Percentiles rank a stretch among this genome's conserved stretches.
Evolutionary conservation across 805 yeast genomes (phyloP).

Genomic region (Alloascoidea africana): DNA sequence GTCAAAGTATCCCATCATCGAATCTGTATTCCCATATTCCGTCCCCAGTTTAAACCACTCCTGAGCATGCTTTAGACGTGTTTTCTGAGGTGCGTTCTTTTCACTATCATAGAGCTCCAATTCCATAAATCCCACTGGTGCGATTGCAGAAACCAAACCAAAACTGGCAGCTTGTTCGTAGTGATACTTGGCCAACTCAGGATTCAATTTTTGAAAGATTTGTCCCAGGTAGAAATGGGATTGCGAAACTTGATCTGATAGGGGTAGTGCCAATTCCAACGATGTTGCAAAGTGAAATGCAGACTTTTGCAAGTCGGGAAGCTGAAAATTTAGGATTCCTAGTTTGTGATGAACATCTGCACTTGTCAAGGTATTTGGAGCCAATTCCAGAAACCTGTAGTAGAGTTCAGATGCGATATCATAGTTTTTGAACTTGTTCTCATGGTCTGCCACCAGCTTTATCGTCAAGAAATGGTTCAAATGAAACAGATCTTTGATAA

Average conservation of each 20-base stretch:
- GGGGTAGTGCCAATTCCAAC: neutral
- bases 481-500: neutral
- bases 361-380: neutral
- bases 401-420: neutral
- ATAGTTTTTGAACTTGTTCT: no score
- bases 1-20: neutral
- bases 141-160: neutral
- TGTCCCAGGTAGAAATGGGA: neutral
- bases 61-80: no score
- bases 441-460: conserved; percentile 1
- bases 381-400: neutral
- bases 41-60: neutral
- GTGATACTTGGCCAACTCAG: neutral
- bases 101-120: no score
- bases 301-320: neutral
- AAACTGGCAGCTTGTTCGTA: neutral
- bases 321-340: neutral
- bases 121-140: neutral
- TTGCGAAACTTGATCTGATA: neutral
- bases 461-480: neutral
- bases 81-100: neutral
- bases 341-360: neutral
- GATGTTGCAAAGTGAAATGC: neutral
- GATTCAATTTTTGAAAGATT: neutral
- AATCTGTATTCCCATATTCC: neutral